Evolutionary conservation across 352 stramenopile species (phyloP).

Genomic region (Phytophthora parvispora): DNA sequence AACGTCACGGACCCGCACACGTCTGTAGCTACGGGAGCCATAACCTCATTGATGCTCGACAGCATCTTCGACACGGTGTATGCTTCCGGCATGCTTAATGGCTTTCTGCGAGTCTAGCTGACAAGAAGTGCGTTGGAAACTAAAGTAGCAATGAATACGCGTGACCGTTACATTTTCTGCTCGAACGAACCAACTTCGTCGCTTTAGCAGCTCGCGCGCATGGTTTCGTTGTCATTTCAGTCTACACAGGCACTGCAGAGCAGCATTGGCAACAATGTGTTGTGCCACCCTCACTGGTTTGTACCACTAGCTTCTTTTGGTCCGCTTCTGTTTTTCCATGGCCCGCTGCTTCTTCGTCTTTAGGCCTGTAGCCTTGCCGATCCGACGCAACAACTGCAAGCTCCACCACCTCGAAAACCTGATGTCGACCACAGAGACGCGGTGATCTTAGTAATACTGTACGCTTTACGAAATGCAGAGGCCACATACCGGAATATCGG

Average conservation of each 20-base stretch:
- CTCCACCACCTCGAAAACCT: conserved; percentile 89
- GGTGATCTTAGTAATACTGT: too few relatives aligned
- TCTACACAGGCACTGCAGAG: conserved; percentile 18
- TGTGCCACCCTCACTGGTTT: background rate
- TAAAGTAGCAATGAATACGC: conserved; percentile 14
- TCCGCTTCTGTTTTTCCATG: conserved; percentile 39
- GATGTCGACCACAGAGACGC: background rate
- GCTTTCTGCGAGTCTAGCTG: background rate
- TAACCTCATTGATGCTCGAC: conserved; percentile 81
- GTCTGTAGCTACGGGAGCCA: conserved; percentile 68
- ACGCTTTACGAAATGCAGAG: background rate
- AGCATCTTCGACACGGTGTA: conserved; percentile 92
- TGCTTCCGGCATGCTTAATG: conserved; percentile 48
- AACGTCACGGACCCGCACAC: conserved; percentile 61
- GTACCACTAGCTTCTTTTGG: conserved; percentile 24
- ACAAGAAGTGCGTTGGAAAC: background rate
- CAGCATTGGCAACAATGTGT: background rate
- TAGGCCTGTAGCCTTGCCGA: conserved; percentile 81
- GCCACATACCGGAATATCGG: conserved; percentile 76
- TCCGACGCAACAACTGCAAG: conserved; percentile 81
- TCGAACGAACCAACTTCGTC: conserved; percentile 5
- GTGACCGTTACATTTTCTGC: conserved; percentile 23
- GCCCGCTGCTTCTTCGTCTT: conserved; percentile 76
- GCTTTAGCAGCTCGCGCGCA: conserved; percentile 7
- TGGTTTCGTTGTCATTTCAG: conserved; percentile 29